Base-by-base conservation (phyloP, 2,329 filamentous ascomycete genomes). In the Epichloe sibirici region DNA sequence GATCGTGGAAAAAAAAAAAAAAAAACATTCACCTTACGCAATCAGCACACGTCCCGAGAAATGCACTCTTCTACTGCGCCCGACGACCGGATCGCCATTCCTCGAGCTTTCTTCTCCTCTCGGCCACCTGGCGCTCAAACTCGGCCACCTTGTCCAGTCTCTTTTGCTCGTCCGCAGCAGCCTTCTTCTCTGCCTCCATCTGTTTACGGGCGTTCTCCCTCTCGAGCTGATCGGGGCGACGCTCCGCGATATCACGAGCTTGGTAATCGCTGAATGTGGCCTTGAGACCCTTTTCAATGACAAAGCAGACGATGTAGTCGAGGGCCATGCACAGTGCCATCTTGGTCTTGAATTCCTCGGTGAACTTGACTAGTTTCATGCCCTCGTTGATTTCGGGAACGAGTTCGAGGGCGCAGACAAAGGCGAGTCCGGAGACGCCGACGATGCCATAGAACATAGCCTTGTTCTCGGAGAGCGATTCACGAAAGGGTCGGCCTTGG, bases 391-490 rank as follows among this genome's bases (percentile, higher is more conserved):
- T 83, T 66, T 97, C 93, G 2, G 93, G 93, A 48, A 97, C 77
- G 62, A 98, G 89, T 68, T 98, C 93, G 1, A 91, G 94, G 6
- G 90, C 91, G 71, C 91, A 96, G 46, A 86, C 85, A 69, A 98
- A 97, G 5, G 93, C 91, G 34, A 98, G 87, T 43, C 77, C 89
- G 0, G 89, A 88, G 15, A 96, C 91, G 58, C 86, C 86, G 42
- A 98, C 74, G 52, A 98, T 89, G 55, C 93, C 93, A 77, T 87
- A 98, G 74, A 93, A 98, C 93, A 98, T 98, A 67, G 88, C 90
- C 69, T 83, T 86, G 76, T 98, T 98, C 73, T 96, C 93, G 5
- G 86, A 85, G 59, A 98, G 89, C 23, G 86, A 87, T 72, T 98
- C 93, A 55, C 93, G 88, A 85, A 98, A 98, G 12, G 93, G 93